These are phyloP conservation scores for Ceriops zippeliana DNA, from an alignment of 345 rosid genomes.

Conservation along the genomic window DNA sequence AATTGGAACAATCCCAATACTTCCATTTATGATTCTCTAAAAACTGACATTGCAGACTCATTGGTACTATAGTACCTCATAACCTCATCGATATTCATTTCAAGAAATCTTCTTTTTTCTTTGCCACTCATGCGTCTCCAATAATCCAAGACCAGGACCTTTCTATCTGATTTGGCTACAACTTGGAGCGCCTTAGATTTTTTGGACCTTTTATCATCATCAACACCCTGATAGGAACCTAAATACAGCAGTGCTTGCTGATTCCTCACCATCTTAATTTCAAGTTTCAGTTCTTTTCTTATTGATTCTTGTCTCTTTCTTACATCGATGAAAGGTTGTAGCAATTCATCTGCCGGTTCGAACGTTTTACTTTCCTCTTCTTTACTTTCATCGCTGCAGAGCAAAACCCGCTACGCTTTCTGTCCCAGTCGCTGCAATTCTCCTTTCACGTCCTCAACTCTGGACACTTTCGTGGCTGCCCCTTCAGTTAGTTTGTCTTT, in stretches of 20 bases:
- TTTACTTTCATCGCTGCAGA: no score
- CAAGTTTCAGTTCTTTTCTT: no score
- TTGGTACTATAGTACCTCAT: background rate
- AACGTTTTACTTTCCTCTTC: no score
- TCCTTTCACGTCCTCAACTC: background rate
- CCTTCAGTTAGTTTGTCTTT: no score
- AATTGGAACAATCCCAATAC: constrained; percentile 6
- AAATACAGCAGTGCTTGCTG: no score
- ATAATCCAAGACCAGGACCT: background rate
- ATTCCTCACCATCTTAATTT: no score
- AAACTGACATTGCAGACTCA: background rate
- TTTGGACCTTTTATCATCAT: no score
- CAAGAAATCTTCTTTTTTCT: background rate
- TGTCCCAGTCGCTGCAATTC: background rate
- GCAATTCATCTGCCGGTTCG: no score
- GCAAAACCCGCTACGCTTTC: background rate
- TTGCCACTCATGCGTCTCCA: constrained; percentile 2
- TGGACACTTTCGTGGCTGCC: background rate
- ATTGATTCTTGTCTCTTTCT: no score
- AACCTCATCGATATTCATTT: background rate
- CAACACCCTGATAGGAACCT: no score
- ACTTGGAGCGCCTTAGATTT: no score
- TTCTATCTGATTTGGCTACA: background rate
- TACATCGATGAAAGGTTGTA: no score
- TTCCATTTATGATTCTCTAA: background rate